Conservation (phyloP, 2,329 filamentous ascomycete species). For the Pseudogymnoascus sp. region DNA sequence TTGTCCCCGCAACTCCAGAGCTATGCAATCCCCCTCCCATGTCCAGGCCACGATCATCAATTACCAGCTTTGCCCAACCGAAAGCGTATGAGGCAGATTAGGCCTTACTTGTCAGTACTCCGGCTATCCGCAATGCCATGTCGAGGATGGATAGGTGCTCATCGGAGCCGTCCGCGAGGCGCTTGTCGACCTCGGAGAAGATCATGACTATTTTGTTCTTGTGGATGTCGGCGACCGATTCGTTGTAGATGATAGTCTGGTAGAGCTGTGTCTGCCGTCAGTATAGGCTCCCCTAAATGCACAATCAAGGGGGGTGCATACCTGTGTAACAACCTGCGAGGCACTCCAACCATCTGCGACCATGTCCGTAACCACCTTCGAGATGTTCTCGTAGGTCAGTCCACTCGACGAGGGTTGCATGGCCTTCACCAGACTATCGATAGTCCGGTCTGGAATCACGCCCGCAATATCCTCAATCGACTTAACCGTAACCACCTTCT, state of each 20-base stretch:
- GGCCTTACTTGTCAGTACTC: conserved; percentile 45
- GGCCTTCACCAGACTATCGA: conserved; percentile 62
- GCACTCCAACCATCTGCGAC: conserved; percentile 97
- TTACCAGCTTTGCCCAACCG: conserved; percentile 15
- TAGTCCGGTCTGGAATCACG: conserved; percentile 71
- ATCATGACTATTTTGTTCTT: conserved; percentile 85
- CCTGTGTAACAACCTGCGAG: conserved; percentile 74
- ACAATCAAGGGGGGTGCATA: conserved; percentile 31
- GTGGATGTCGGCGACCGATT: conserved; percentile 71
- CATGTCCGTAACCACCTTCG: conserved; percentile 77
- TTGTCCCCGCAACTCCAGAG: conserved; percentile 2
- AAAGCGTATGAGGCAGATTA: neutral
- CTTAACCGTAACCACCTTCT: conserved; percentile 66
- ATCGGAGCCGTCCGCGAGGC: conserved; percentile 87
- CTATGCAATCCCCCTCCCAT: conserved; percentile 13
- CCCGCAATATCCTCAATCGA: conserved; percentile 93
- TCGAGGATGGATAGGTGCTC: conserved; percentile 91
- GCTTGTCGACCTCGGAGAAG: conserved; percentile 92
- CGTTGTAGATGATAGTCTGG: conserved; percentile 72
- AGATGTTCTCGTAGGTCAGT: conserved; percentile 63
- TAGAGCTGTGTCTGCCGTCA: conserved; percentile 52
- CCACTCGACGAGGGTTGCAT: conserved; percentile 63
- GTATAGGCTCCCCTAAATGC: neutral
- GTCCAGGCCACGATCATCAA: conserved; percentile 9
- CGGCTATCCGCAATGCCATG: conserved; percentile 70